These are phyloP conservation scores for Meira miltonrushii DNA, from an alignment of 1,284 basidiomycete genomes.

Conservation along the genomic window DNA sequence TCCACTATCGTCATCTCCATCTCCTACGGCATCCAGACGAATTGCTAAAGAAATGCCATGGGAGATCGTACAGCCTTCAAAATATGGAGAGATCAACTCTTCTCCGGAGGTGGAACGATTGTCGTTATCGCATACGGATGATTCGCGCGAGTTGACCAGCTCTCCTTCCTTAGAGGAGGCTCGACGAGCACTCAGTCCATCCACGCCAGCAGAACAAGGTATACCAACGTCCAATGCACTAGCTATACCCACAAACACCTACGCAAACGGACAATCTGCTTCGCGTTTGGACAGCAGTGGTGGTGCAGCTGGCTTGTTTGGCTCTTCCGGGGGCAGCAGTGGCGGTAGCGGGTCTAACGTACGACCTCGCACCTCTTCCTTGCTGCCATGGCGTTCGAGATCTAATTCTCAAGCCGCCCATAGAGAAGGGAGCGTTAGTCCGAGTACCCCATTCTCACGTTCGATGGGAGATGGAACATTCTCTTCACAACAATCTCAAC, in stretches of 20 bases:
- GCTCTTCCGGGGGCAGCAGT: conserved; percentile 10
- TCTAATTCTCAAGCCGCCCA: conserved; percentile 21
- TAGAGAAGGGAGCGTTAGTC: neutral
- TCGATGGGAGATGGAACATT: neutral
- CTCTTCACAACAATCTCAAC: neutral
- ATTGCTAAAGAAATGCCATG: neutral
- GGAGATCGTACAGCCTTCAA: neutral
- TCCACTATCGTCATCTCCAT: neutral
- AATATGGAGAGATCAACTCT: neutral
- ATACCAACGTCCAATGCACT: neutral
- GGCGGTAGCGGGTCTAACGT: conserved; percentile 8
- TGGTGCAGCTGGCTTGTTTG: conserved; percentile 34
- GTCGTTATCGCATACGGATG: neutral
- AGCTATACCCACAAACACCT: neutral
- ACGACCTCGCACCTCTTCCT: conserved; percentile 33
- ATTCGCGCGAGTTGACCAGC: neutral
- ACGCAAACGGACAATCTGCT: neutral
- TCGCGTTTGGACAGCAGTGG: conserved; percentile 34
- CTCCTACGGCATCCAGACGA: neutral
- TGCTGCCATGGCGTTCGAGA: conserved; percentile 28
- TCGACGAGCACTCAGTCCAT: neutral
- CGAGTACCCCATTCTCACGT: neutral
- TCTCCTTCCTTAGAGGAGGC: neutral
- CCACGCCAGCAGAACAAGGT: no score
- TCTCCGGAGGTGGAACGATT: conserved; percentile 1